Evolutionary conservation across 2,329 filamentous ascomycete genomes (phyloP).

Genomic region (Colletotrichum sidae): DNA sequence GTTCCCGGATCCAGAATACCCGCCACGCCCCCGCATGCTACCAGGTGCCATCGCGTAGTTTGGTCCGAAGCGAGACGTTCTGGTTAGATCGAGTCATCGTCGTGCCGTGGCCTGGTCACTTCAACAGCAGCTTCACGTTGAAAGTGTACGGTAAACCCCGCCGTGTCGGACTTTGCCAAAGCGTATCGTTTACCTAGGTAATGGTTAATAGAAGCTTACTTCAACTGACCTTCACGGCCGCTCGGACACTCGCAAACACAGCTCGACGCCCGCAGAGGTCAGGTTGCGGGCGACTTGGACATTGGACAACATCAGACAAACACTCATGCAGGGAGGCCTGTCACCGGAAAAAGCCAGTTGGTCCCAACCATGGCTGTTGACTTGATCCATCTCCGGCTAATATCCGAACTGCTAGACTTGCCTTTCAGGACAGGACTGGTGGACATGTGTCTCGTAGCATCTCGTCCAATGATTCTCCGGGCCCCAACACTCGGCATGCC

Average conservation of each 20-base stretch:
- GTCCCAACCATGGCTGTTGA: background rate
- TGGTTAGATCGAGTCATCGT: too few relatives aligned
- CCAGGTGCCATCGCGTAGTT: background rate
- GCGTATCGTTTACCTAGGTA: too few relatives aligned
- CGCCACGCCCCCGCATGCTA: background rate
- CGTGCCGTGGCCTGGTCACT: background rate
- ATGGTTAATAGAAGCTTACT: too few relatives aligned
- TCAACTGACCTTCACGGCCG: too few relatives aligned
- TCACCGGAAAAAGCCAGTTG: background rate
- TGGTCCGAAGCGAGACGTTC: too few relatives aligned
- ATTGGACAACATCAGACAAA: background rate
- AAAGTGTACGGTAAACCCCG: background rate
- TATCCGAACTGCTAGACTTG: background rate
- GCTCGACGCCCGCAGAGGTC: too few relatives aligned
- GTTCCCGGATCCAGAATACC: background rate
- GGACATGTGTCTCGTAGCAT: background rate
- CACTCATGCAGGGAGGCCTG: background rate
- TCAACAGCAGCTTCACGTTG: background rate
- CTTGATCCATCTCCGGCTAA: background rate
- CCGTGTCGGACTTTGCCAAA: too few relatives aligned
- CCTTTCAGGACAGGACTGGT: background rate
- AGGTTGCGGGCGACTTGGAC: too few relatives aligned
- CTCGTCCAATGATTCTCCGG: background rate
- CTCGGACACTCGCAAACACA: too few relatives aligned
- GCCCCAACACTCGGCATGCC: background rate